phyloP scores from a whole-genome alignment of 1,139 yeast genomes.

The Kodamaea suecica region DNA sequence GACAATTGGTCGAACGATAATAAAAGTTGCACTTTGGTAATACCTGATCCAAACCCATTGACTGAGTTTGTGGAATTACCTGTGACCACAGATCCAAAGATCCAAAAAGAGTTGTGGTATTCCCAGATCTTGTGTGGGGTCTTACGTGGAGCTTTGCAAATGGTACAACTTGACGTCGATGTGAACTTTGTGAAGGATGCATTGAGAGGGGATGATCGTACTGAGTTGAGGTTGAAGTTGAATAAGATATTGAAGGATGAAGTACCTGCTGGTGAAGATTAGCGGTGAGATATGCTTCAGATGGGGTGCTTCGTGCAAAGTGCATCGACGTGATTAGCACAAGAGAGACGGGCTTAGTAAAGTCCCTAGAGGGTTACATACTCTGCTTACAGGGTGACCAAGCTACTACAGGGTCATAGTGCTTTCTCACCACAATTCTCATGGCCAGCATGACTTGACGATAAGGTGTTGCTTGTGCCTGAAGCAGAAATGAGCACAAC shows the following conservation, averaged over 20 bases:
- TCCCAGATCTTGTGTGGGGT: slow-evolving; percentile 90
- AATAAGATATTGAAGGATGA: slow-evolving; percentile 81
- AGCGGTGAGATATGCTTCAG: too few species aligned
- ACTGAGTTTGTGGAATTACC: slow-evolving; percentile 96
- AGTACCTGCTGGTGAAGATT: slow-evolving; percentile 96
- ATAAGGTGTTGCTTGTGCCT: too few species aligned
- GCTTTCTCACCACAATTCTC: too few species aligned
- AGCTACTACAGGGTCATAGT: too few species aligned
- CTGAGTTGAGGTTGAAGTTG: slow-evolving; percentile 75
- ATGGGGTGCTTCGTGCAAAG: too few species aligned
- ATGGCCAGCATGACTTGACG: too few species aligned
- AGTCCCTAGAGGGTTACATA: too few species aligned
- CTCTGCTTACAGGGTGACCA: too few species aligned
- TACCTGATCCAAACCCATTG: slow-evolving; percentile 78
- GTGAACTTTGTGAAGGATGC: slow-evolving; percentile 76
- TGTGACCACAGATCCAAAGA: slow-evolving; percentile 54
- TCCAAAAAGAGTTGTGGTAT: slow-evolving; percentile 81
- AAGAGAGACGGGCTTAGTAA: too few species aligned
- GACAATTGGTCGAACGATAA: slow-evolving; percentile 77
- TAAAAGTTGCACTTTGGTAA: slow-evolving; percentile 66
- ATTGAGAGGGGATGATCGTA: slow-evolving; percentile 76
- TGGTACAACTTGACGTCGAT: slow-evolving; percentile 94
- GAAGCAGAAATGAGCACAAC: too few species aligned
- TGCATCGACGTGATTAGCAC: too few species aligned
- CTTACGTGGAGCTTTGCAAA: slow-evolving; percentile 84